Conservation (phyloP, 331 rosid species). For the Arachis monticola region DNA sequence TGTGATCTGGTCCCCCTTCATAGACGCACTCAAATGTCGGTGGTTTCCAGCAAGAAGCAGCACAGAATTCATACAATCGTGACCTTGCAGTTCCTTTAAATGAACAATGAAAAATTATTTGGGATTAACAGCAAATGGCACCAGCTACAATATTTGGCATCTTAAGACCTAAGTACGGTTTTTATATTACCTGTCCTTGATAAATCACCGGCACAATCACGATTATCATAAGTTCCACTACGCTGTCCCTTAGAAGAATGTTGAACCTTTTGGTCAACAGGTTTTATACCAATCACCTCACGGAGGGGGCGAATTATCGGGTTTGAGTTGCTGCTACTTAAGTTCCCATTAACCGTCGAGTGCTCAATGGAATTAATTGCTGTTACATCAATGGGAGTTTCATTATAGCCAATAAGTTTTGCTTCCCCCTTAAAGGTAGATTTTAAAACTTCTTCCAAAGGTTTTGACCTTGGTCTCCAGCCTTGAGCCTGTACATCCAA, state of each 20-base stretch:
- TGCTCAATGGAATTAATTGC: conserved; percentile 30
- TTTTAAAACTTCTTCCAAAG: conserved; percentile 76
- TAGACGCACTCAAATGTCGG: conserved; percentile 76
- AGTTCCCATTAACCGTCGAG: conserved; percentile 35
- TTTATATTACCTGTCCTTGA: conserved; percentile 55
- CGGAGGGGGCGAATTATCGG: conserved; percentile 29
- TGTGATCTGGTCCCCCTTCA: conserved; percentile 85
- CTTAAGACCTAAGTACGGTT: not conserved
- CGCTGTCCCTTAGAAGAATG: conserved; percentile 31
- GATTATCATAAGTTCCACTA: conserved; percentile 34
- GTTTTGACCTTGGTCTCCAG: conserved; percentile 54
- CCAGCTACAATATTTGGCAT: conserved; percentile 26
- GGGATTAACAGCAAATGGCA: conserved; percentile 25
- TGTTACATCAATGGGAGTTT: conserved; percentile 59
- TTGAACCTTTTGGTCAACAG: conserved; percentile 34
- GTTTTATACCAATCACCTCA: conserved; percentile 33
- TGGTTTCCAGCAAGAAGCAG: conserved; percentile 64
- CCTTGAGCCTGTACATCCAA: conserved; percentile 72
- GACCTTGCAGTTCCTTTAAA: conserved; percentile 61
- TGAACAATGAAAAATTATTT: conserved; percentile 29
- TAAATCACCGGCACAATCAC: conserved; percentile 35
- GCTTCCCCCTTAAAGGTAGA: conserved; percentile 67
- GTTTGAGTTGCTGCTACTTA: conserved; percentile 27
- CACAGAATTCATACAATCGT: conserved; percentile 70
- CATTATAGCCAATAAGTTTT: conserved; percentile 83